A percentile compares a stretch with the other conserved stretches of the same genome.
phyloP scores from a whole-genome alignment of 192 early-diverging fungal genomes.

The Oehlia diaphana region DNA sequence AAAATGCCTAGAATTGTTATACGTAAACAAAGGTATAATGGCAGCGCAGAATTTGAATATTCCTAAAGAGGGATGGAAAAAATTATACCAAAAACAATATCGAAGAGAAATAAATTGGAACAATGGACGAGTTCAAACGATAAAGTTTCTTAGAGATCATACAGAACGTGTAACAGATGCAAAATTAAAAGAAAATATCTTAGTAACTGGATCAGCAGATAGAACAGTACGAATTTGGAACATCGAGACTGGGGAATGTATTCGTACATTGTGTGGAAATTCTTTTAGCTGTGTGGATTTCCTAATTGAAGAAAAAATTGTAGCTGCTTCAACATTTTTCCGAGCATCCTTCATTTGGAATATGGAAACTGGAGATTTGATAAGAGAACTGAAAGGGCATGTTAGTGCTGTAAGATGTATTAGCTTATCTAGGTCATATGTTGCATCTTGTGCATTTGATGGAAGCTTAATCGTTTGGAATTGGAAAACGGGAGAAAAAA shows the following conservation, averaged over 20 bases:
- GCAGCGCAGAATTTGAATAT: not conserved
- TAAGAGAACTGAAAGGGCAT: constrained; percentile 22
- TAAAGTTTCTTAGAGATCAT: constrained; percentile 14
- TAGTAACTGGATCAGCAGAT: constrained; percentile 87
- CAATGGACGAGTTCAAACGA: not conserved
- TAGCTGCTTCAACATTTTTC: constrained; percentile 28
- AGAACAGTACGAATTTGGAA: constrained; percentile 87
- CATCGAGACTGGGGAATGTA: constrained; percentile 54
- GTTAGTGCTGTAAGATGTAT: constrained; percentile 26
- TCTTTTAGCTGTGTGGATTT: constrained; percentile 30
- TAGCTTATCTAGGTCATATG: constrained; percentile 11
- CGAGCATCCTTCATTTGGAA: constrained; percentile 26
- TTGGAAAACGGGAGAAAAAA: constrained; percentile 28
- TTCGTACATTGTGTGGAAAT: constrained; percentile 49
- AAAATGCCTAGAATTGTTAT: constrained; percentile 15
- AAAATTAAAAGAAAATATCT: constrained; percentile 57
- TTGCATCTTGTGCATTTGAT: constrained; percentile 27
- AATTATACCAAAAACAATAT: constrained; percentile 19
- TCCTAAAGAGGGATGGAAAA: constrained; percentile 24
- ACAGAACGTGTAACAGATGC: constrained; percentile 9
- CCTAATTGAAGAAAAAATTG: constrained; percentile 13
- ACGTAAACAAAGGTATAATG: not conserved
- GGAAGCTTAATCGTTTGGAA: constrained; percentile 27
- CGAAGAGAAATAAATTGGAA: constrained; percentile 23
- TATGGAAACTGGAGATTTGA: constrained; percentile 27